phyloP scores from a whole-genome alignment of 495 filamentous ascomycete species.

The Rusavskia elegans region DNA sequence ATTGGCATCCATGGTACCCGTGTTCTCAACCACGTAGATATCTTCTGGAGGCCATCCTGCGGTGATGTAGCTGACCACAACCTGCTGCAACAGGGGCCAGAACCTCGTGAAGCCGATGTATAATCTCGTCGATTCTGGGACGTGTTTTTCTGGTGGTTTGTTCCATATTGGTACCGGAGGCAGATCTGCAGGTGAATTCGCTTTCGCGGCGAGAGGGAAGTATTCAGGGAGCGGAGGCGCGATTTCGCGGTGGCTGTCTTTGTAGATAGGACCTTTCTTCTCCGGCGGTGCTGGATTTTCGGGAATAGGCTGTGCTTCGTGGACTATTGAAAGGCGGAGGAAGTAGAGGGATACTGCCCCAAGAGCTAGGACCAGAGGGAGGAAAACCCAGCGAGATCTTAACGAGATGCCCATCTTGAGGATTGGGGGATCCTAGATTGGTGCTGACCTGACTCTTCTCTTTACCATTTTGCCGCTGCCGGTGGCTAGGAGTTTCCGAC shows the following conservation, averaged over 20 bases:
- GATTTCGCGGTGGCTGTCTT: not conserved
- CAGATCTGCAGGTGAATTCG: slow-evolving; percentile 10
- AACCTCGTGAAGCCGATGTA: slow-evolving; percentile 45
- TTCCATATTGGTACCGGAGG: slow-evolving; percentile 14
- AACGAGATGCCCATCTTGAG: slow-evolving; percentile 1
- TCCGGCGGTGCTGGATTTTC: not conserved
- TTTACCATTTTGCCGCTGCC: too few relatives aligned
- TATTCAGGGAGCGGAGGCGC: slow-evolving; percentile 12
- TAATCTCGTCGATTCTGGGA: slow-evolving; percentile 27
- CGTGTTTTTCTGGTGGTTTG: slow-evolving; percentile 8
- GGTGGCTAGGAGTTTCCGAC: too few relatives aligned
- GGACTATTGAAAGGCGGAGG: slow-evolving; percentile 1
- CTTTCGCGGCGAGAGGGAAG: slow-evolving; percentile 12
- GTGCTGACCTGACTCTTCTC: too few relatives aligned
- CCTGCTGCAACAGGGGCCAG: slow-evolving; percentile 42
- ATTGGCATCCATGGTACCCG: slow-evolving; percentile 42
- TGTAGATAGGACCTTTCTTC: slow-evolving; percentile 1
- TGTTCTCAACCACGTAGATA: slow-evolving; percentile 50
- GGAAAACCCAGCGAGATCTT: slow-evolving; percentile 8
- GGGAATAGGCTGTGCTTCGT: not conserved
- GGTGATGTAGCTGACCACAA: slow-evolving; percentile 42
- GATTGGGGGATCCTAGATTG: not conserved
- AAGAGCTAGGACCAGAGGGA: slow-evolving; percentile 8
- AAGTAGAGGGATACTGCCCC: slow-evolving; percentile 5
- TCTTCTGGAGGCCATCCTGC: slow-evolving; percentile 45